A percentile compares a stretch with the other conserved stretches of the same genome.
Evolutionary conservation across 495 filamentous ascomycete species (phyloP).

Genomic region (Chlorociboria aeruginascens): DNA sequence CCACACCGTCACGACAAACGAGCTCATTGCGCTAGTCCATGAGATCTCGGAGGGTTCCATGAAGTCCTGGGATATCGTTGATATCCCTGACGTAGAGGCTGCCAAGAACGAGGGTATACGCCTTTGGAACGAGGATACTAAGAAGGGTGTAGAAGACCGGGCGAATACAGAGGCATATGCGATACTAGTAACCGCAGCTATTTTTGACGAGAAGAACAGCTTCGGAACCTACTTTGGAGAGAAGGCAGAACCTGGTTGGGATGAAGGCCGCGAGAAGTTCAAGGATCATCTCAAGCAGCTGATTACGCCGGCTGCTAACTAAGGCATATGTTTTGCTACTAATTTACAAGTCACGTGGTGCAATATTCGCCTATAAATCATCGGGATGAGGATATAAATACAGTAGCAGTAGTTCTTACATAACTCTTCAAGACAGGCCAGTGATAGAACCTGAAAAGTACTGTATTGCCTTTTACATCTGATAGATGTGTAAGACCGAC

Average conservation of each 20-base stretch:
- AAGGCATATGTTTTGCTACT: not conserved
- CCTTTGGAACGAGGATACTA: not conserved
- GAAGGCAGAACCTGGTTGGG: not conserved
- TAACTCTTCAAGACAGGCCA: too few species aligned
- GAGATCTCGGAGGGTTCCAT: not conserved
- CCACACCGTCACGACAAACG: not conserved
- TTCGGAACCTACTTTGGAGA: not conserved
- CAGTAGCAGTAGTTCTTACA: too few species aligned
- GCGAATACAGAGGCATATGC: not conserved
- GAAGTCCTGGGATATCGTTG: not conserved
- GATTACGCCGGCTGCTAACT: not conserved
- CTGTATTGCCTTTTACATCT: too few species aligned
- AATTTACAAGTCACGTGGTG: too few species aligned
- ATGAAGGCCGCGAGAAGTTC: not conserved
- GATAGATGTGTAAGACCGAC: too few species aligned
- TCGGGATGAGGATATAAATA: too few species aligned
- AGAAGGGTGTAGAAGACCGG: not conserved
- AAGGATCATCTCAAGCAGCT: constrained; percentile 1
- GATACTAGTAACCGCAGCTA: not conserved
- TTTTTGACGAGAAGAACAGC: not conserved
- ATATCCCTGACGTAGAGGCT: not conserved
- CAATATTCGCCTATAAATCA: too few species aligned
- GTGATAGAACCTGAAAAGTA: too few species aligned
- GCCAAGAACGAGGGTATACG: not conserved
- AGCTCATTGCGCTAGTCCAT: not conserved